Percentiles rank a stretch among this genome's conserved stretches.
Conservation (phyloP, 495 filamentous ascomycete genomes). For the Usnea hakonensis region DNA sequence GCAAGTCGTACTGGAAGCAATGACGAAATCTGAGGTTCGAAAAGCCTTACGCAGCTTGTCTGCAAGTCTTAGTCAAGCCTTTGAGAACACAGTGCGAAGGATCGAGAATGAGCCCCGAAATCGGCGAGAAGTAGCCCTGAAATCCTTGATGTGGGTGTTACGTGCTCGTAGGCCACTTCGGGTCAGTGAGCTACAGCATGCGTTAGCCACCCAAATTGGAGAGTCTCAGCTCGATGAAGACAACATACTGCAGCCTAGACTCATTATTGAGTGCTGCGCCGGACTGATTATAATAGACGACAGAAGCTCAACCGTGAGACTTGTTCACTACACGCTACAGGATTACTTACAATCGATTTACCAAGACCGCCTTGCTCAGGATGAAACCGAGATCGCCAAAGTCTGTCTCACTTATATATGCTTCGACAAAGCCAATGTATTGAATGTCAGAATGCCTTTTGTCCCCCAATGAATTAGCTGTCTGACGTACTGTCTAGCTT, state of each 20-base stretch:
- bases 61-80: conserved; percentile 29
- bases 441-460: too few relatives aligned
- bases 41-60: conserved; percentile 29
- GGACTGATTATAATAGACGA: conserved; percentile 44
- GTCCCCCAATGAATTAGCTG: background rate
- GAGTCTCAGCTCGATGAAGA: conserved; percentile 32
- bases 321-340: conserved; percentile 50
- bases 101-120: conserved; percentile 33
- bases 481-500: conserved; percentile 2
- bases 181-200: conserved; percentile 38
- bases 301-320: conserved; percentile 37
- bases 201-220: conserved; percentile 34
- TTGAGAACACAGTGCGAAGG: conserved; percentile 33
- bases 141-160: conserved; percentile 39
- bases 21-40: conserved; percentile 27
- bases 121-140: conserved; percentile 27
- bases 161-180: conserved; percentile 34
- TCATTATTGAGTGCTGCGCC: conserved; percentile 41
- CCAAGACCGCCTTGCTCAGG: too few relatives aligned
- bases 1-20: conserved; percentile 31
- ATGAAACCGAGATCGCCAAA: conserved; percentile 13
- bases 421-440: conserved; percentile 5
- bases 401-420: conserved; percentile 18
- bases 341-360: conserved; percentile 43
- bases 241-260: conserved; percentile 29